These are phyloP conservation scores for Epichloe typhina DNA, from an alignment of 2,329 filamentous ascomycete genomes.

Conservation along the genomic window DNA sequence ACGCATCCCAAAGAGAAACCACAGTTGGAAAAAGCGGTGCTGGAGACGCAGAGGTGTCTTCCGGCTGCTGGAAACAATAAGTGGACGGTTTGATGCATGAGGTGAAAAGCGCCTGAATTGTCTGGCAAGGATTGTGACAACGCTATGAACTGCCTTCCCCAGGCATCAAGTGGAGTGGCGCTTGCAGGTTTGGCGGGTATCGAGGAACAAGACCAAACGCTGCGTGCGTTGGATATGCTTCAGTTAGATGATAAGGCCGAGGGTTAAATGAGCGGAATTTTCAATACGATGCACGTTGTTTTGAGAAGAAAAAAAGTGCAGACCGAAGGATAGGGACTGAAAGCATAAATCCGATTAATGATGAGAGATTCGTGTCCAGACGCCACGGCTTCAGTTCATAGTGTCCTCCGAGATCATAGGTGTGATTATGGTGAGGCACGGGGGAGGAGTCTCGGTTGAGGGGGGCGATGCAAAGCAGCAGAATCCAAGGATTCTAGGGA, in stretches of 20 bases:
- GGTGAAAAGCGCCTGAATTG: neutral
- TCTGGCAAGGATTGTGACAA: neutral
- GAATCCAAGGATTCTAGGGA: neutral
- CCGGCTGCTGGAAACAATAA: slow-evolving; percentile 5
- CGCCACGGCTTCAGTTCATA: neutral
- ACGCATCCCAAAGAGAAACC: neutral
- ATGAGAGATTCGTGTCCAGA: neutral
- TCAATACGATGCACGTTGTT: neutral
- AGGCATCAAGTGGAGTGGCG: slow-evolving; percentile 2
- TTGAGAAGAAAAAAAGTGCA: neutral
- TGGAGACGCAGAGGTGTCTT: neutral
- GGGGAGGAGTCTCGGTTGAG: neutral
- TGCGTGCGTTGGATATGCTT: neutral
- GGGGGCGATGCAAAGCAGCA: neutral
- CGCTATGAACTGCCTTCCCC: neutral
- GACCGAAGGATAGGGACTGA: neutral
- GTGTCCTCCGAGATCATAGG: neutral
- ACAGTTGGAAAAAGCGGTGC: neutral
- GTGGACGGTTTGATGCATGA: slow-evolving; percentile 2
- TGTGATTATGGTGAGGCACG: neutral
- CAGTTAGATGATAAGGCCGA: neutral
- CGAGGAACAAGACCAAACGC: neutral
- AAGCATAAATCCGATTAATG: neutral
- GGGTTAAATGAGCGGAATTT: neutral
- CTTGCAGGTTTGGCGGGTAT: neutral